These are phyloP conservation scores for Neurospora sp. DNA, from an alignment of 495 filamentous ascomycete species.

Conservation along the genomic window DNA sequence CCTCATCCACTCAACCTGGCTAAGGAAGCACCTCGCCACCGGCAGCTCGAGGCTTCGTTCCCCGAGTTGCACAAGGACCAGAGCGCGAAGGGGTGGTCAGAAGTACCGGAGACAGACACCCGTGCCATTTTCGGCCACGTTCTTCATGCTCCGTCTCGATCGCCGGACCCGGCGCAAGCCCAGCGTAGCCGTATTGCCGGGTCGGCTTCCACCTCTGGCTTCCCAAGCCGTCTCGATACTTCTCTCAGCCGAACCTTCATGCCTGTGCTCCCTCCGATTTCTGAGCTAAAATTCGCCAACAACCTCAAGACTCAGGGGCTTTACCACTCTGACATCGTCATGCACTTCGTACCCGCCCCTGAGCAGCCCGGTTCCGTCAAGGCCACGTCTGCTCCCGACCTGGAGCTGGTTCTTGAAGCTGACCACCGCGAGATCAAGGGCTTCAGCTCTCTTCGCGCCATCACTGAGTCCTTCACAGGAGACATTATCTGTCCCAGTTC, in stretches of 20 bases:
- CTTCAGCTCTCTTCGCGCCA: conserved; percentile 14
- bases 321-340: conserved; percentile 14
- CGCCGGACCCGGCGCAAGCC: background rate
- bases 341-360: conserved; percentile 21
- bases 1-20: conserved; percentile 4
- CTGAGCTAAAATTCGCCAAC: conserved; percentile 7
- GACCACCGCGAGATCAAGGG: conserved; percentile 16
- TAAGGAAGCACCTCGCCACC: background rate
- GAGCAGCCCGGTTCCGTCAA: background rate
- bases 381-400: conserved; percentile 11
- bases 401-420: conserved; percentile 30
- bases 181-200: conserved; percentile 3
- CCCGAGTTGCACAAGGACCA: background rate
- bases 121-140: conserved; percentile 33
- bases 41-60: background rate
- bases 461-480: conserved; percentile 5
- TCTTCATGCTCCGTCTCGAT: conserved; percentile 18
- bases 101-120: conserved; percentile 16
- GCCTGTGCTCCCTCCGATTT: conserved; percentile 14
- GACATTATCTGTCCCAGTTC: conserved; percentile 27
- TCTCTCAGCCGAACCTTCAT: conserved; percentile 15
- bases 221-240: background rate
- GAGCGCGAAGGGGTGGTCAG: conserved; percentile 20
- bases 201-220: conserved; percentile 14
- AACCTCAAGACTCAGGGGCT: conserved; percentile 15